phyloP scores from a whole-genome alignment of 768 basidiomycete genomes.

The Boletus speciosus region DNA sequence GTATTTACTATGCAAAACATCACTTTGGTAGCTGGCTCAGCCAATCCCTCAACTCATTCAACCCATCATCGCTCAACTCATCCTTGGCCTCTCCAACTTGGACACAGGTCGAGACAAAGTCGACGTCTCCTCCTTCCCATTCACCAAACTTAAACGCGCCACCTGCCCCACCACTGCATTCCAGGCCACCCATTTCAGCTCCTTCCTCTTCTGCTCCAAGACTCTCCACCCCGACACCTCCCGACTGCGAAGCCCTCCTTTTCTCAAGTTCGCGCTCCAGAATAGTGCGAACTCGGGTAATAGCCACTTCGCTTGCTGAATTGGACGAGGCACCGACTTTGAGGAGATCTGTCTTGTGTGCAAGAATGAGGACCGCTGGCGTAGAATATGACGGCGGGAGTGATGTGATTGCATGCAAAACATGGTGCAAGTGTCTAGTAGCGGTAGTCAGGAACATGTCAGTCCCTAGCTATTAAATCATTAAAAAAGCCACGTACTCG shows the following conservation, averaged over 20 bases:
- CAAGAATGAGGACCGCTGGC: conserved; percentile 63
- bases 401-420: conserved; percentile 67
- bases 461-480: neutral
- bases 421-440: conserved; percentile 65
- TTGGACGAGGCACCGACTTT: conserved; percentile 40
- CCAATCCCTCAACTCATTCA: conserved; percentile 47
- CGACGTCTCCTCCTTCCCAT: conserved; percentile 84
- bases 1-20: conserved; percentile 24
- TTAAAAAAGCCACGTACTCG: conserved; percentile 54
- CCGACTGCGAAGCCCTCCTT: conserved; percentile 58
- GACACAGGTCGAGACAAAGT: conserved; percentile 60
- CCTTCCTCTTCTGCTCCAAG: conserved; percentile 66
- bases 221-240: conserved; percentile 68
- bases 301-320: conserved; percentile 46
- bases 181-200: conserved; percentile 70
- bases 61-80: conserved; percentile 34
- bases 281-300: conserved; percentile 69
- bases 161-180: conserved; percentile 54
- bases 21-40: conserved; percentile 34
- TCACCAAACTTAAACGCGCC: conserved; percentile 67
- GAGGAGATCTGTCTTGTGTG: conserved; percentile 75
- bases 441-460: conserved; percentile 1
- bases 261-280: conserved; percentile 86
- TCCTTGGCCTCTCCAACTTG: conserved; percentile 30
- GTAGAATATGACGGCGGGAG: conserved; percentile 65